Evolutionary conservation across 129 eudicot genomes (phyloP), one percentile per base, ranked within the genome.

Genomic region (Arctium lappa): DNA sequence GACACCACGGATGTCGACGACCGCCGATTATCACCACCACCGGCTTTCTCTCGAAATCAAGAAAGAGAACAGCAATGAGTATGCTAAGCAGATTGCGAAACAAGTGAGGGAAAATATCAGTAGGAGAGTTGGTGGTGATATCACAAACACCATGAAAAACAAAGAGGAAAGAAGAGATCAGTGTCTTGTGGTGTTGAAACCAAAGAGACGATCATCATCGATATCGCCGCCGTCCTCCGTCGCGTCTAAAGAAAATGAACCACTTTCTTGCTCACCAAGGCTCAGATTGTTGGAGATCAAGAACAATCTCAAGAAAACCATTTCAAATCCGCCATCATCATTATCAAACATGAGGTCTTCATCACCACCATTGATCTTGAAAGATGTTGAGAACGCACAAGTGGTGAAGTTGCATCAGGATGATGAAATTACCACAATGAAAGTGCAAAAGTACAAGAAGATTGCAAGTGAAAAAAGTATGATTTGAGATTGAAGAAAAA

Each of bases 51-150:
- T 95, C 27, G 97, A 95, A 81, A 83, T 74, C 2, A 87, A 81
- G 82, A 90, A 91, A 44, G 97, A 93, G 80, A 92, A 91, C 40
- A 71, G 77, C 37, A 88, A 94, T 7, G 84, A 90, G 18, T 88
- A 89, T 71, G 96, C 97, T 0, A 94, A 84, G 78, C 89, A 92
- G 75, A 86, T 91, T 73, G 89, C 86, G 69, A 84, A 88, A 77
- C 97, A 93, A 48, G 90, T 91, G 50, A 91, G 86, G 77, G 97
- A 91, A 79, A 90, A 73, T 70, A 89, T 93, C 0, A 85, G 86
- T 70, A 80, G 92, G 56, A 90, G 94, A 85, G 90, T 90, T 80
- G 97, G 99, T 12, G 81, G 56, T 5, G 99, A 95, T 73, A 90
- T 95, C 9, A 95, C 99, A 8, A 95, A 95, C 87, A 87, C 89